Evolutionary conservation across 1,284 basidiomycete species (phyloP), one percentile per base, ranked within the genome.

Genomic region (Wolfiporia cocos): DNA sequence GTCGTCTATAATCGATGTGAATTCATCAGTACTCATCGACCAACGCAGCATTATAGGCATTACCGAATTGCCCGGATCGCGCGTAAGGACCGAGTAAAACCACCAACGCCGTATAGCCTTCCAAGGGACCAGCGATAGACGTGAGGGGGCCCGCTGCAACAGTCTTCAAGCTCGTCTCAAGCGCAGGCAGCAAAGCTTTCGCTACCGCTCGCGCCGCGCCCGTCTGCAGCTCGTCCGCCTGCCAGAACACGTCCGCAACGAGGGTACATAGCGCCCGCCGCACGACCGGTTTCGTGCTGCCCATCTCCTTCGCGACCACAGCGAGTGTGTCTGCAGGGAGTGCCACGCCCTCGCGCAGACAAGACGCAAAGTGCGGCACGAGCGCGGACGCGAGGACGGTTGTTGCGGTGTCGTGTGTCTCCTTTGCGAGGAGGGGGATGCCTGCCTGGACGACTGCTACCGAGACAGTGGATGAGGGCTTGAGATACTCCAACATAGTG

Each of bases 71-170:
- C 18, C 67, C 67, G n/a, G 67, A 71, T 34, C 59, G 61, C 14
- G 67, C 55, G 30, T 86, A 57, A 0, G 81, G 78, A 1, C 85
- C 82, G 12, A 92, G 68, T 4, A 91, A 64, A 3, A 83, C 64
- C 0, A 89, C 77, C 17, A 81, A 59, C 1, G 86, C 81, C 9
- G 92, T 73, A 57, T 92, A 95, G 0, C 87, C 92, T 56, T 95
- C 92, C 24, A 92, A 58, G 19, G 86, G 80, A 0, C 86, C 84
- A 1, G 74, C 75, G 23, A 74, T 61, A 0, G 73, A 59, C 36
- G 69, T 80, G 46, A 80, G 59, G 4, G 76, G 81, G 52, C 76
- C 86, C 2, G 69, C 63, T 6, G 76, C 62, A 33, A 77, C 75
- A 19, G 69, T 75, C 64, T 89, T 92, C 42, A 95, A 57, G 52